Conservation (phyloP, 1,284 basidiomycete species). For the Leccinum pachyderme region DNA sequence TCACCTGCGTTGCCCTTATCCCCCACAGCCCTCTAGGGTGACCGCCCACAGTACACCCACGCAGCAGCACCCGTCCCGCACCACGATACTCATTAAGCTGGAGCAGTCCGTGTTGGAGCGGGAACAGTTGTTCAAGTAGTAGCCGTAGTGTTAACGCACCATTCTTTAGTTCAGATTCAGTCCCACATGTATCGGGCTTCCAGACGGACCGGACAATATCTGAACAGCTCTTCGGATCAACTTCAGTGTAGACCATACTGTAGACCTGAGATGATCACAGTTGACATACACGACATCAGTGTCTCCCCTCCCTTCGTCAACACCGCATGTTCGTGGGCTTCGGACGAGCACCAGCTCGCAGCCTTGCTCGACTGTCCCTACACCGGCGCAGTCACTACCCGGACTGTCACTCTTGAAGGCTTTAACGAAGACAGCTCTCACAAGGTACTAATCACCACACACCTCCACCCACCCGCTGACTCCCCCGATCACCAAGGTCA, state of each 20-base stretch:
- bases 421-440: conserved; percentile 62
- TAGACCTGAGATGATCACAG: conserved; percentile 25
- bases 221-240: too few species aligned
- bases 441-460: conserved; percentile 42
- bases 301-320: conserved; percentile 67
- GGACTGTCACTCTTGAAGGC: conserved; percentile 67
- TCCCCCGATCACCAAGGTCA: conserved; percentile 55
- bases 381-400: conserved; percentile 75
- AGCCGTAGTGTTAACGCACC: too few species aligned
- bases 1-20: conserved; percentile 8
- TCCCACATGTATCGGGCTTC: too few species aligned
- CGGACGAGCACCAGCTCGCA: conserved; percentile 57
- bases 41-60: conserved; percentile 94
- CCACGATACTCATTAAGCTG: conserved; percentile 92
- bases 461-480: conserved; percentile 16
- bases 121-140: conserved; percentile 73
- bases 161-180: too few species aligned
- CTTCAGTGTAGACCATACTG: too few species aligned
- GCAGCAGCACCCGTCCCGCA: conserved; percentile 77
- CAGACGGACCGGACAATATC: too few species aligned
- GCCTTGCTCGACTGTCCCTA: conserved; percentile 61
- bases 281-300: conserved; percentile 41
- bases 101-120: conserved; percentile 87
- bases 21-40: conserved; percentile 84
- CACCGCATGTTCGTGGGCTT: conserved; percentile 77